phyloP scores from a whole-genome alignment of 805 yeast species.

The Torulaspora maleeae region DNA sequence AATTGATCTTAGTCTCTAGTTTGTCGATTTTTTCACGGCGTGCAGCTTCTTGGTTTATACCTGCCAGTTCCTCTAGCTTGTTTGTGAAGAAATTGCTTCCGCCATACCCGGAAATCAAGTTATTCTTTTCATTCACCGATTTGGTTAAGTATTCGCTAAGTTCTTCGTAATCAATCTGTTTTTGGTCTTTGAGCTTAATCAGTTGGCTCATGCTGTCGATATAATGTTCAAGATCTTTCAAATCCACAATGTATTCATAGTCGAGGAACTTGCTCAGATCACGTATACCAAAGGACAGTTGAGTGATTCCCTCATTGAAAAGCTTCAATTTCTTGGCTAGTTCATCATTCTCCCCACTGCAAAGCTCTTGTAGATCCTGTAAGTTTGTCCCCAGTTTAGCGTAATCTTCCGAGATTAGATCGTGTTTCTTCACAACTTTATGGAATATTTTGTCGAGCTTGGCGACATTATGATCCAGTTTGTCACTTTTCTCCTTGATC shows the following conservation, averaged over 20 bases:
- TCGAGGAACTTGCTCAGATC: constrained; percentile 54
- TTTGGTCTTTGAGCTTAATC: constrained; percentile 81
- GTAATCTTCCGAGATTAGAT: constrained; percentile 68
- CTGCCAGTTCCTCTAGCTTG: constrained; percentile 58
- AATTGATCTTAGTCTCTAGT: constrained; percentile 46
- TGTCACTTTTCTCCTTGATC: constrained; percentile 75
- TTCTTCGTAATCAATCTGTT: constrained; percentile 86
- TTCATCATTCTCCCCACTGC: constrained; percentile 37
- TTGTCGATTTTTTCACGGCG: constrained; percentile 49
- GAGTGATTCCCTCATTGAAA: constrained; percentile 46
- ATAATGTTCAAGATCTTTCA: constrained; percentile 85
- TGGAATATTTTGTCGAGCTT: constrained; percentile 75
- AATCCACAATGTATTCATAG: constrained; percentile 71
- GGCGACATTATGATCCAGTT: constrained; percentile 74
- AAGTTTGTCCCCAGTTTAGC: constrained; percentile 67
- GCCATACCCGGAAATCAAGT: constrained; percentile 47
- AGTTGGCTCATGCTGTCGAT: constrained; percentile 59
- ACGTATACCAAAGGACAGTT: constrained; percentile 40
- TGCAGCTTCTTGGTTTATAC: constrained; percentile 55
- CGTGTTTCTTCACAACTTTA: constrained; percentile 66
- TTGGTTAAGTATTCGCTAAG: constrained; percentile 71
- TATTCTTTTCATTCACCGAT: constrained; percentile 61
- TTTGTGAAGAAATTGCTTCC: constrained; percentile 50
- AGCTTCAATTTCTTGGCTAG: constrained; percentile 36
- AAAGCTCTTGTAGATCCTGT: constrained; percentile 57